Percentiles rank a stretch among this genome's conserved stretches.
Evolutionary conservation across 2,329 filamentous ascomycete genomes (phyloP).

Genomic region (Fusarium sp.): DNA sequence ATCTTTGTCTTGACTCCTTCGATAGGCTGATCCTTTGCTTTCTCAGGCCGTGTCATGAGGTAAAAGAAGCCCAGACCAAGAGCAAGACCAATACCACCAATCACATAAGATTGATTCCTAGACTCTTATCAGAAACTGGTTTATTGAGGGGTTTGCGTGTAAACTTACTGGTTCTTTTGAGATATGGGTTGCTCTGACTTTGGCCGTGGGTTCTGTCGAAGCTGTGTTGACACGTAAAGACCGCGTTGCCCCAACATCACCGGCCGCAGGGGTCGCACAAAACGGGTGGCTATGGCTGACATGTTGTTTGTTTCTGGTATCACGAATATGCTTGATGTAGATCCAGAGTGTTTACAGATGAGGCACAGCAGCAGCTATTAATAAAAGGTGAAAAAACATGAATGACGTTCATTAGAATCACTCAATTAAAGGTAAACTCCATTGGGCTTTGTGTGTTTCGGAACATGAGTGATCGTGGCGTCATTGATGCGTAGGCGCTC

Average conservation of each 20-base stretch:
- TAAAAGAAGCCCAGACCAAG: conserved; percentile 33
- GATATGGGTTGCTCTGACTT: not conserved
- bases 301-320: conserved; percentile 13
- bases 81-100: conserved; percentile 29
- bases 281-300: conserved; percentile 22
- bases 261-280: conserved; percentile 26
- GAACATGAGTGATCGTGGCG: conserved; percentile 31
- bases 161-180: conserved; percentile 12
- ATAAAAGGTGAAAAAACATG: not conserved
- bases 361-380: not conserved
- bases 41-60: conserved; percentile 13
- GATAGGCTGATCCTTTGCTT: conserved; percentile 22
- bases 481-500: conserved; percentile 40
- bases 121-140: not conserved
- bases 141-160: not conserved
- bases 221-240: conserved; percentile 9
- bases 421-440: conserved; percentile 15
- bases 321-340: not conserved
- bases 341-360: not conserved
- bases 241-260: conserved; percentile 17
- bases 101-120: conserved; percentile 19
- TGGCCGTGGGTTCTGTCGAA: conserved; percentile 13
- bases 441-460: not conserved
- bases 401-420: conserved; percentile 19
- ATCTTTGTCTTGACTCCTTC: not conserved